These are phyloP conservation scores for Rhodotorula diobovata DNA, from an alignment of 768 basidiomycete species.

Conservation along the genomic window DNA sequence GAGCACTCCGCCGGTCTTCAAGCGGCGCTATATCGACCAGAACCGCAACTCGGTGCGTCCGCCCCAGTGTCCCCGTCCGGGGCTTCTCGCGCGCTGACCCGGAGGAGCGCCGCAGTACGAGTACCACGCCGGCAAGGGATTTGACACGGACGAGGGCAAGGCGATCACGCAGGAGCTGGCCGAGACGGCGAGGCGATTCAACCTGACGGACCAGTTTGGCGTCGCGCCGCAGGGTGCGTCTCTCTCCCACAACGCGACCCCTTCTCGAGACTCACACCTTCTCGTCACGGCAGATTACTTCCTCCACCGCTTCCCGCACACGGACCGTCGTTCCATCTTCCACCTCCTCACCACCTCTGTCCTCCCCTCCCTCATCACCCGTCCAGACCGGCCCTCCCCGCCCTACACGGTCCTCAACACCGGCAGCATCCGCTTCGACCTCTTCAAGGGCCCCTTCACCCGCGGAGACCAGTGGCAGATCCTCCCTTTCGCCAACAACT, in stretches of 20 bases:
- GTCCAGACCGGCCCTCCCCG: constrained; percentile 47
- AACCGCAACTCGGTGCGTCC: constrained; percentile 64
- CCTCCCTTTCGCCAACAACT: constrained; percentile 39
- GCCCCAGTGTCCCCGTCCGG: not conserved
- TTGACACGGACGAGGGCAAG: constrained; percentile 60
- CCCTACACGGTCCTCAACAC: constrained; percentile 44
- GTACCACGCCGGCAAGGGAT: constrained; percentile 63
- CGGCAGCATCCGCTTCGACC: constrained; percentile 49
- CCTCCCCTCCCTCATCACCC: constrained; percentile 57
- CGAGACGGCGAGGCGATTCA: constrained; percentile 57
- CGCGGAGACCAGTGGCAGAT: constrained; percentile 42
- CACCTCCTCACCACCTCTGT: constrained; percentile 48
- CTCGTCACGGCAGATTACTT: constrained; percentile 52
- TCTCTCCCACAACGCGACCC: not conserved
- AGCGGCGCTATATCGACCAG: constrained; percentile 70
- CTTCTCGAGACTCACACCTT: not conserved
- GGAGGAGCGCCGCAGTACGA: constrained; percentile 43
- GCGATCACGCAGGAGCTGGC: constrained; percentile 58
- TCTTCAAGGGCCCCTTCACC: constrained; percentile 45
- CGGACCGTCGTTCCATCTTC: constrained; percentile 43
- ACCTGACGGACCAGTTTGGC: constrained; percentile 64
- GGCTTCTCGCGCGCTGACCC: not conserved
- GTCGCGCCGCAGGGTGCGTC: constrained; percentile 62
- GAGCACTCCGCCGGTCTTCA: constrained; percentile 53
- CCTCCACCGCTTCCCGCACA: constrained; percentile 54